Evolutionary conservation across 768 basidiomycete species (phyloP).

Genomic region (Cystobasidium ongulense): DNA sequence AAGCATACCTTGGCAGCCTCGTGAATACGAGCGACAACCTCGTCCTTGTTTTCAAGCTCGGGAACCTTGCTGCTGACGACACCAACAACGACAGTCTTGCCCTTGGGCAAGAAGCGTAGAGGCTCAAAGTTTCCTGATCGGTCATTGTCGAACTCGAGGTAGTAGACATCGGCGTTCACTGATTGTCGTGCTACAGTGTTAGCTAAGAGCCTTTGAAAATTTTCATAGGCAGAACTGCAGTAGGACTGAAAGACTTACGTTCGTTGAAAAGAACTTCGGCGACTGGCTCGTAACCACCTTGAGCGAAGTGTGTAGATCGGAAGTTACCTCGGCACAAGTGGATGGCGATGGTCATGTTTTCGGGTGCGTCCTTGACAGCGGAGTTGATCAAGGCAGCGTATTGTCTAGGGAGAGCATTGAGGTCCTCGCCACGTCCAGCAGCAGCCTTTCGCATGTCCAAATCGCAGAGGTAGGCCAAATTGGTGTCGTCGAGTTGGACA

Average conservation of each 20-base stretch:
- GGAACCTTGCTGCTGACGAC: constrained; percentile 40
- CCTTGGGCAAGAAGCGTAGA: constrained; percentile 36
- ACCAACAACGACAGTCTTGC: constrained; percentile 39
- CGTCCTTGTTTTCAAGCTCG: constrained; percentile 40
- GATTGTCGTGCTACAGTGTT: too few relatives aligned
- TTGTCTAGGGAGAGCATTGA: constrained; percentile 35
- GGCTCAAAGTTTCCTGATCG: constrained; percentile 38
- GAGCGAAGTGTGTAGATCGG: constrained; percentile 28
- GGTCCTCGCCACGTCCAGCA: constrained; percentile 36
- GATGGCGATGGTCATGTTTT: constrained; percentile 35
- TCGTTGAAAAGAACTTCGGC: constrained; percentile 36
- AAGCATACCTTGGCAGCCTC: constrained; percentile 34
- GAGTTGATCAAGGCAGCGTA: constrained; percentile 39
- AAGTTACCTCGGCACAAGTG: constrained; percentile 39
- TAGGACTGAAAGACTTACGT: not conserved
- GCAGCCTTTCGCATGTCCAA: constrained; percentile 35
- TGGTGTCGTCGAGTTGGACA: constrained; percentile 40
- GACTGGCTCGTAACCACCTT: constrained; percentile 38
- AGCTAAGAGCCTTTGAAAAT: too few relatives aligned
- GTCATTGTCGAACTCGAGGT: constrained; percentile 37
- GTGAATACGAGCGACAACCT: constrained; percentile 37
- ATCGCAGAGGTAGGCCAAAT: constrained; percentile 37
- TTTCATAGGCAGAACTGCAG: too few relatives aligned
- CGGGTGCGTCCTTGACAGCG: constrained; percentile 32
- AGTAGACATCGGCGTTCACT: constrained; percentile 35